phyloP scores from a whole-genome alignment of 139 green algal species.

The Picochlorum sp. region DNA sequence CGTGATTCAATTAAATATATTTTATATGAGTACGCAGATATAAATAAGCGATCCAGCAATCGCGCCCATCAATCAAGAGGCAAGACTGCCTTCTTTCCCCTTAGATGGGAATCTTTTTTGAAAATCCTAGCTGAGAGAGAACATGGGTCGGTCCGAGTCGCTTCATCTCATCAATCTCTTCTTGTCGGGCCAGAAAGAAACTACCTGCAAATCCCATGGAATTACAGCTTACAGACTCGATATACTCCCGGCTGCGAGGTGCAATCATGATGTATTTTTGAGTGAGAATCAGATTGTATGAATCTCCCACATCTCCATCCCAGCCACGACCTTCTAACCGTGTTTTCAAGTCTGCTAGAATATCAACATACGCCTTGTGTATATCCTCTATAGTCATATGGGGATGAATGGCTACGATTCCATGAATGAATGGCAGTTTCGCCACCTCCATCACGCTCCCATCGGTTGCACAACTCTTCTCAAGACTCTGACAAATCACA shows the following conservation, averaged over 20 bases:
- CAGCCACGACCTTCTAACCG: not conserved
- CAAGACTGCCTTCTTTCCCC: too few species aligned
- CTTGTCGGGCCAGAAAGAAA: conserved; percentile 50
- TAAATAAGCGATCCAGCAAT: too few species aligned
- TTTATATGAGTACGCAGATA: too few species aligned
- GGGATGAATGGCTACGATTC: too few species aligned
- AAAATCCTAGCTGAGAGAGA: conserved; percentile 25
- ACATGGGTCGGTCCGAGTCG: conserved; percentile 35
- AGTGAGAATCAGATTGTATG: conserved; percentile 51
- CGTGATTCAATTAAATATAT: too few species aligned
- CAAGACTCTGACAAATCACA: not conserved
- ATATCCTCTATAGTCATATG: too few species aligned
- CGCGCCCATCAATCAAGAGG: not conserved
- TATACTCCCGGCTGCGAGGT: conserved; percentile 34
- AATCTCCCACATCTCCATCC: not conserved
- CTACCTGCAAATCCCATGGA: conserved; percentile 68
- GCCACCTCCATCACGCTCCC: not conserved
- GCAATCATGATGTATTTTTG: conserved; percentile 37
- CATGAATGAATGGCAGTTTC: not conserved
- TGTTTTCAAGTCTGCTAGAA: not conserved
- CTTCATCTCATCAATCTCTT: conserved; percentile 47
- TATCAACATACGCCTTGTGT: not conserved
- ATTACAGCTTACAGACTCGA: conserved; percentile 50
- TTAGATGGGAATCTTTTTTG: not conserved
- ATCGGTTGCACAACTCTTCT: not conserved